phyloP scores from a whole-genome alignment of 2,329 filamentous ascomycete species.

The Microdochium nivale region DNA sequence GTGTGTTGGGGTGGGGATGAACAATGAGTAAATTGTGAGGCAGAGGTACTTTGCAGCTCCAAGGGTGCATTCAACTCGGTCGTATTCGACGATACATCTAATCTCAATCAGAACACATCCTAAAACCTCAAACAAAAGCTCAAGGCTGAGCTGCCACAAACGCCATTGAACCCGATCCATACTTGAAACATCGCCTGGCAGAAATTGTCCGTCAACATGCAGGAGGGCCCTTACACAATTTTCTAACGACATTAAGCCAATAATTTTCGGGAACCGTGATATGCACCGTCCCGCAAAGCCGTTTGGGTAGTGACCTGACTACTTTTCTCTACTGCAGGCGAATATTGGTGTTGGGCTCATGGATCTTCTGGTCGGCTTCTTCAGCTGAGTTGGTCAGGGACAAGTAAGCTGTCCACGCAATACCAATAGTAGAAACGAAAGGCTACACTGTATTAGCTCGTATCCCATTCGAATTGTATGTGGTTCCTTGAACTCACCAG shows the following conservation, averaged over 20 bases:
- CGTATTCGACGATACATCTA: no score
- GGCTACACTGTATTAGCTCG: conserved; percentile 45
- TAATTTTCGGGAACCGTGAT: background rate
- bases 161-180: no score
- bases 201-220: no score
- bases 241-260: background rate
- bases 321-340: conserved; percentile 19
- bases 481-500: conserved; percentile 60
- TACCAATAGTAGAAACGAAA: conserved; percentile 91
- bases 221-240: no score
- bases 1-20: no score
- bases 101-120: no score
- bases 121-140: no score
- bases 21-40: no score
- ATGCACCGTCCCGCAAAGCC: background rate
- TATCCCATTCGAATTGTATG: background rate
- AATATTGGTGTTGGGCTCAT: conserved; percentile 19
- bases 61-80: no score
- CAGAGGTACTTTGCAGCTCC: no score
- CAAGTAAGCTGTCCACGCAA: conserved; percentile 95
- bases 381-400: conserved; percentile 85
- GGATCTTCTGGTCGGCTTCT: conserved; percentile 36
- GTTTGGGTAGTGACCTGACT: background rate
- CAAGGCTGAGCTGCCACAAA: no score
- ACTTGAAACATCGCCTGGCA: no score